Evolutionary conservation across 352 stramenopile genomes (phyloP).

Genomic region (Globisporangium takayamanum): DNA sequence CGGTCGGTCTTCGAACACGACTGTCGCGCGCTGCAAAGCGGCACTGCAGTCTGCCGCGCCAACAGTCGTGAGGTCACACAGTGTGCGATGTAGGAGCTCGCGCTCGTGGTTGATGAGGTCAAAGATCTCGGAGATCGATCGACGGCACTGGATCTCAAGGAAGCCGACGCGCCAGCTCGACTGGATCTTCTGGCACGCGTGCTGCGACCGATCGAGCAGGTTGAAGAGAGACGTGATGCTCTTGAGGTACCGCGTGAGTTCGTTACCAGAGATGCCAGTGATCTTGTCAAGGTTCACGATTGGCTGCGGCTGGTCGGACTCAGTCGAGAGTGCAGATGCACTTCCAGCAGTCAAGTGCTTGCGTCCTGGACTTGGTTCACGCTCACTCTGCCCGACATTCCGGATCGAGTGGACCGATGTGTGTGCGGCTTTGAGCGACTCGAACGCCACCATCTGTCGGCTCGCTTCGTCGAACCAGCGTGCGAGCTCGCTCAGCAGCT

Average conservation of each 20-base stretch:
- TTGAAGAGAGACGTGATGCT: constrained; percentile 25
- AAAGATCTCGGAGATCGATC: constrained; percentile 51
- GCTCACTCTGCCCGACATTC: background rate
- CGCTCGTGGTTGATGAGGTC: constrained; percentile 52
- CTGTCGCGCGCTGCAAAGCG: constrained; percentile 35
- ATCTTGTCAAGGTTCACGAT: constrained; percentile 21
- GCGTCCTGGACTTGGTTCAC: background rate
- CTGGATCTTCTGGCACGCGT: constrained; percentile 57
- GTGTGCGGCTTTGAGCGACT: constrained; percentile 44
- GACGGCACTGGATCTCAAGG: constrained; percentile 64
- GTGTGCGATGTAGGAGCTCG: constrained; percentile 25
- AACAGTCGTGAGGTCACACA: constrained; percentile 27
- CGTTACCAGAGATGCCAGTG: constrained; percentile 24
- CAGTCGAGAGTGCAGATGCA: background rate
- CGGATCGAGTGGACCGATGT: constrained; percentile 34
- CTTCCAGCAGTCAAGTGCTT: background rate
- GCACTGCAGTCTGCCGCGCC: constrained; percentile 37
- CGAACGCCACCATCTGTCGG: constrained; percentile 52
- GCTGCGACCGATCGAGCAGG: constrained; percentile 44
- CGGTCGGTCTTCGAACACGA: constrained; percentile 55
- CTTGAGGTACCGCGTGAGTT: constrained; percentile 43
- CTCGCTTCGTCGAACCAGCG: constrained; percentile 43
- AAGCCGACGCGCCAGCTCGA: constrained; percentile 69
- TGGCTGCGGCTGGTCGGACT: background rate
- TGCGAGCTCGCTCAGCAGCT: constrained; percentile 24